Conservation (phyloP, 352 stramenopile genomes). For the Globisporangium cederbergense region DNA sequence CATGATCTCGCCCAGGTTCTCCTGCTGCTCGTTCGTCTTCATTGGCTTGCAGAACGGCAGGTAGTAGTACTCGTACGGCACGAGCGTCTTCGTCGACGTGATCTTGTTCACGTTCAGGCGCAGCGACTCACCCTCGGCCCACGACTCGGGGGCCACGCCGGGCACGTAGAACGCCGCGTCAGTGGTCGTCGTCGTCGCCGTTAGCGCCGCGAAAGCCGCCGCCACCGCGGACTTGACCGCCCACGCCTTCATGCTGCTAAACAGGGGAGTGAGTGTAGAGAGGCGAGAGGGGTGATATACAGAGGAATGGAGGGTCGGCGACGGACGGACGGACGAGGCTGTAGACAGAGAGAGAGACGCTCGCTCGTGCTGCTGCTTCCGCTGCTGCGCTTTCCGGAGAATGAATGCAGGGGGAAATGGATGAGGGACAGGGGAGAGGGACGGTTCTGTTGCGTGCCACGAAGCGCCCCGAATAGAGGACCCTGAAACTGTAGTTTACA, state of each 20-base stretch:
- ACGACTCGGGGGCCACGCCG: conserved; percentile 81
- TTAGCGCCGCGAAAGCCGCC: conserved; percentile 17
- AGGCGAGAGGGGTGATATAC: neutral
- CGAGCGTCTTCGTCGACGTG: conserved; percentile 96
- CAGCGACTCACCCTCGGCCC: conserved; percentile 78
- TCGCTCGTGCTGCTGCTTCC: neutral
- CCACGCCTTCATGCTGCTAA: conserved; percentile 15
- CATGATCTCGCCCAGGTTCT: conserved; percentile 94
- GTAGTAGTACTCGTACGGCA: conserved; percentile 99
- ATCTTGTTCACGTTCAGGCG: conserved; percentile 98
- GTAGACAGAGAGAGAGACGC: neutral
- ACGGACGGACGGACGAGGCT: neutral
- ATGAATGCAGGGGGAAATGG: neutral
- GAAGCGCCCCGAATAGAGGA: neutral
- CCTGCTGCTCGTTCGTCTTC: conserved; percentile 78
- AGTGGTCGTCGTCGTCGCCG: conserved; percentile 11
- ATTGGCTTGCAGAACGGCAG: conserved; percentile 91
- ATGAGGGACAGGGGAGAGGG: neutral
- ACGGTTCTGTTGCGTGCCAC: neutral
- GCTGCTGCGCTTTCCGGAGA: neutral
- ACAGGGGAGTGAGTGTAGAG: neutral
- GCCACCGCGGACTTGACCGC: conserved; percentile 7
- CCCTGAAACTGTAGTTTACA: neutral
- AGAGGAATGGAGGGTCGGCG: neutral
- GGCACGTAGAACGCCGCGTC: conserved; percentile 82